These are phyloP conservation scores for Gnomoniopsis sp. DNA, from an alignment of 2,329 filamentous ascomycete species.

Conservation along the genomic window DNA sequence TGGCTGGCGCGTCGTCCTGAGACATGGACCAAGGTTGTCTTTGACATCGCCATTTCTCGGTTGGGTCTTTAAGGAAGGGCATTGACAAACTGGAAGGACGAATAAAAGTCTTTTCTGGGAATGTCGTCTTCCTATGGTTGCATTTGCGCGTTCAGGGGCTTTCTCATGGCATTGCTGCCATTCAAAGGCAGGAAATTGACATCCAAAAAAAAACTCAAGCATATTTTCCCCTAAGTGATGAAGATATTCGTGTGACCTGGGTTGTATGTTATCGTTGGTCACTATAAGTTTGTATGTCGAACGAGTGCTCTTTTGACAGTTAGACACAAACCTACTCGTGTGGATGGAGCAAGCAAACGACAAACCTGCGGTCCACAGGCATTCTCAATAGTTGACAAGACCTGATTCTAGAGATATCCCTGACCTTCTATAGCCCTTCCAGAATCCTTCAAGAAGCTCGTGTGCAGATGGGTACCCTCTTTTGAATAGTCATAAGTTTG, in stretches of 20 bases:
- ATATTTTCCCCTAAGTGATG: conserved; percentile 21
- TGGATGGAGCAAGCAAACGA: no score
- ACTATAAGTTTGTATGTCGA: no score
- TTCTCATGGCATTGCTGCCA: conserved; percentile 42
- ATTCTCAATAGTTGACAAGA: no score
- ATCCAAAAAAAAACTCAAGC: conserved; percentile 20
- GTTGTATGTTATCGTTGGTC: no score
- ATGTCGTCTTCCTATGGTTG: conserved; percentile 35
- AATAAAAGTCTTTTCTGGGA: conserved; percentile 8
- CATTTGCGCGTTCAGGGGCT: conserved; percentile 43
- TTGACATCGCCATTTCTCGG: conserved; percentile 19
- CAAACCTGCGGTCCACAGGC: no score
- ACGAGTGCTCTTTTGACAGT: no score
- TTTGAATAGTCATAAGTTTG: no score
- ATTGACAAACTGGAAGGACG: conserved; percentile 8
- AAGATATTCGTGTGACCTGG: neutral
- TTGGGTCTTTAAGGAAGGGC: conserved; percentile 19
- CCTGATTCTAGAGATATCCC: no score
- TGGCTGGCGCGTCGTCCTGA: conserved; percentile 14
- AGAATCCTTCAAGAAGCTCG: no score
- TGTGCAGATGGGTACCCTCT: no score
- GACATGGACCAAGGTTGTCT: conserved; percentile 15
- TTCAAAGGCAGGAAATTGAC: conserved; percentile 33
- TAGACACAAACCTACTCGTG: no score
- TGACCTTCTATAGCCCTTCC: no score